Percentiles rank a stretch among this genome's conserved stretches.
phyloP scores from a whole-genome alignment of 345 rosid genomes.

The Firmiana major region DNA sequence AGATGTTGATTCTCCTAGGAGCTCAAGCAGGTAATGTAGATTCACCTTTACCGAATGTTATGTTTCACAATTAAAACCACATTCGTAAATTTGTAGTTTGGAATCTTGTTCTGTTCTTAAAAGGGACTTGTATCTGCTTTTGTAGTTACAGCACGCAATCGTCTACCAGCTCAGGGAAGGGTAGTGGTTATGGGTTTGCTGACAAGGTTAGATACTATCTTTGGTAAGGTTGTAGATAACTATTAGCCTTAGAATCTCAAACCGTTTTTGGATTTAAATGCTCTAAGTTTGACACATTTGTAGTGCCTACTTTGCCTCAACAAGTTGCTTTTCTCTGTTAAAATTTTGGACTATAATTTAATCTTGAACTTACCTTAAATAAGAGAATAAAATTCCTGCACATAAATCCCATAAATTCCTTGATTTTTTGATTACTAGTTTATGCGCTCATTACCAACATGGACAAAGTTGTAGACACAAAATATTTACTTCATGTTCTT shows the following conservation, averaged over 20 bases:
- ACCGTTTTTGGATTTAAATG: not conserved
- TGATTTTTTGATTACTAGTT: not conserved
- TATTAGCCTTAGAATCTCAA: not conserved
- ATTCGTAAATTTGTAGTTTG: not conserved
- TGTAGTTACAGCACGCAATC: conserved; percentile 50
- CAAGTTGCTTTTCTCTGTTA: not conserved
- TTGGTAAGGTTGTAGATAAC: conserved; percentile 3
- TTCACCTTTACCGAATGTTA: not conserved
- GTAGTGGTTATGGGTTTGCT: conserved; percentile 93
- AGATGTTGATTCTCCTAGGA: conserved; percentile 55
- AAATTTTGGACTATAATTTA: not conserved
- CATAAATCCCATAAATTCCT: conserved; percentile 14
- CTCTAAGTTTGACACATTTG: not conserved
- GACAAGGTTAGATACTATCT: conserved; percentile 70
- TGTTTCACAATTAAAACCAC: conserved; percentile 3
- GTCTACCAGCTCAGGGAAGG: conserved; percentile 57
- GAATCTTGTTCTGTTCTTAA: not conserved
- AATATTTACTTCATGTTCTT: conserved; percentile 8
- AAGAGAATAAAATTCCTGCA: not conserved
- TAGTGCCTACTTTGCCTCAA: not conserved
- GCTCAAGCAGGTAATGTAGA: conserved; percentile 51
- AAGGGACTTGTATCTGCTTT: not conserved
- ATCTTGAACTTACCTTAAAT: not conserved
- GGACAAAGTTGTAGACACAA: conserved; percentile 9
- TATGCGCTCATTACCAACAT: not conserved